Conservation (phyloP, 2,329 filamentous ascomycete genomes). For the Coniochaeta sp. region DNA sequence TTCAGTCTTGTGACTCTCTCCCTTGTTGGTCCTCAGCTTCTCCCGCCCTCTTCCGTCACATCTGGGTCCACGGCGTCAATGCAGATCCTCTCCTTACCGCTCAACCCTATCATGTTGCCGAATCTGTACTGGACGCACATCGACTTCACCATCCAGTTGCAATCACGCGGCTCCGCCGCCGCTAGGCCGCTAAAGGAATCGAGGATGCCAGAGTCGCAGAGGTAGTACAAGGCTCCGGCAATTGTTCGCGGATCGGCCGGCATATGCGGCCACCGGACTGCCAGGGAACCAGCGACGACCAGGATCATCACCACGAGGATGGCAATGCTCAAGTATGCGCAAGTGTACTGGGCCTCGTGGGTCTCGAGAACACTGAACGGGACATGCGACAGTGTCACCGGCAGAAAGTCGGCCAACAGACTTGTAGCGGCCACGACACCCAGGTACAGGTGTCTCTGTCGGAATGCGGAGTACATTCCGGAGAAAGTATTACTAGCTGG, state of each 20-base stretch:
- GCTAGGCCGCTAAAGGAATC: neutral
- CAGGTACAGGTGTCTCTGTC: neutral
- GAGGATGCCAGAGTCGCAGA: slow-evolving; percentile 14
- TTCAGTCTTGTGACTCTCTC: neutral
- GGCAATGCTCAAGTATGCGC: slow-evolving; percentile 27
- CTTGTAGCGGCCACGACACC: neutral
- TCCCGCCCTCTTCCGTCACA: neutral
- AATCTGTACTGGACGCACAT: slow-evolving; percentile 1
- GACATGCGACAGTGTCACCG: slow-evolving; percentile 5
- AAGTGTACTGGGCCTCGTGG: slow-evolving; percentile 17
- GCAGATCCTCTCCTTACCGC: neutral
- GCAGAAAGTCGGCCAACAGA: slow-evolving; percentile 5
- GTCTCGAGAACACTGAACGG: slow-evolving; percentile 4
- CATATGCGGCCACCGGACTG: slow-evolving; percentile 32
- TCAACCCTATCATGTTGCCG: neutral
- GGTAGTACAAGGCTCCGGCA: slow-evolving; percentile 34
- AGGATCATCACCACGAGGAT: slow-evolving; percentile 35
- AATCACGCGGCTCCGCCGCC: neutral
- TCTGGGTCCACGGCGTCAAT: neutral
- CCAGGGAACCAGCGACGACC: slow-evolving; percentile 23
- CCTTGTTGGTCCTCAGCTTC: neutral
- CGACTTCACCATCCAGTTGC: slow-evolving; percentile 1
- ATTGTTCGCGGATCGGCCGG: slow-evolving; percentile 37
- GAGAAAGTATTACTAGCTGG: slow-evolving; percentile 3
- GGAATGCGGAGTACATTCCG: slow-evolving; percentile 1